phyloP scores from a whole-genome alignment of 495 filamentous ascomycete genomes.

The Penicillium arizonense region DNA sequence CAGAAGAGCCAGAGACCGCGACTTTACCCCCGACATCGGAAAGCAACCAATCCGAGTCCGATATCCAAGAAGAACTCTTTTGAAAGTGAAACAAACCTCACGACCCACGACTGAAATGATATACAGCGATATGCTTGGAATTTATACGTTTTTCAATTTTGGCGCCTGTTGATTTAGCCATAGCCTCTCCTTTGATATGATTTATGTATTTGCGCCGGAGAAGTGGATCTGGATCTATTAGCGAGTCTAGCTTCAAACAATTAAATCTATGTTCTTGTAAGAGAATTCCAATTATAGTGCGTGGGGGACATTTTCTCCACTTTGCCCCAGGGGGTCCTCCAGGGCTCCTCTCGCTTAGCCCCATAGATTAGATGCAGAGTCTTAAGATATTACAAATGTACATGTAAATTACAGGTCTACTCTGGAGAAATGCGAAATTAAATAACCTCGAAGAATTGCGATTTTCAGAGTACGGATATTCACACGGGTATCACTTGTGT shows the following conservation, averaged over 20 bases:
- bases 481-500: too few species aligned
- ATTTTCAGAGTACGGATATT: too few species aligned
- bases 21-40: neutral
- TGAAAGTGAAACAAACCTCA: neutral
- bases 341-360: slow-evolving; percentile 6
- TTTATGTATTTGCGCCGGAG: neutral
- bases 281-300: too few species aligned
- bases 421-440: too few species aligned
- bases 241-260: neutral
- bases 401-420: too few species aligned
- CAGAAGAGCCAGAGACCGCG: neutral
- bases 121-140: slow-evolving; percentile 14
- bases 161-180: slow-evolving; percentile 1
- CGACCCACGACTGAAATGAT: slow-evolving; percentile 26
- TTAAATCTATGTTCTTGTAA: too few species aligned
- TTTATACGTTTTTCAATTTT: neutral
- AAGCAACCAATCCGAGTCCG: too few species aligned
- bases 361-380: neutral
- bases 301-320: neutral
- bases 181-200: neutral
- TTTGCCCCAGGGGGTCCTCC: neutral
- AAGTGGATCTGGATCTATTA: neutral
- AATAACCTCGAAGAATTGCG: too few species aligned
- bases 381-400: too few species aligned
- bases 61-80: neutral